Percentiles rank a stretch among this genome's conserved stretches.
phyloP scores from a whole-genome alignment of 2,329 filamentous ascomycete species.

The Colletotrichum cuscutae region DNA sequence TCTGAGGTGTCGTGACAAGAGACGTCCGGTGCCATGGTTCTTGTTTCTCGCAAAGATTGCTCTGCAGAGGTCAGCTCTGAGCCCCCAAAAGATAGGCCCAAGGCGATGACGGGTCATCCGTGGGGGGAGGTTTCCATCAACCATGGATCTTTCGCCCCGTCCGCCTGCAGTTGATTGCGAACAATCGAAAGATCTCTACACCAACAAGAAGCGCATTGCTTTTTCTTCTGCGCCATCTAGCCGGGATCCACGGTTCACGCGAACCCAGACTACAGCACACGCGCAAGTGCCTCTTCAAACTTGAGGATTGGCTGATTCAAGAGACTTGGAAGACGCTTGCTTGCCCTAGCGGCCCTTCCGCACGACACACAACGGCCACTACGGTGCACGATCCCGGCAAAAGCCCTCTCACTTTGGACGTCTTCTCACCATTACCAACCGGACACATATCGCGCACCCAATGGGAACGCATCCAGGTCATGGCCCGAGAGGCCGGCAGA shows the following conservation, averaged over 20 bases:
- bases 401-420: neutral
- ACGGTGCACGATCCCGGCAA: neutral
- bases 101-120: neutral
- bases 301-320: neutral
- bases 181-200: slow-evolving; percentile 15
- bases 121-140: neutral
- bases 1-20: neutral
- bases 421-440: neutral
- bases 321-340: neutral
- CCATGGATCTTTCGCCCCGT: neutral
- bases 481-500: neutral
- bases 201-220: neutral
- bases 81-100: neutral
- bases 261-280: neutral
- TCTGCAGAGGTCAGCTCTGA: neutral
- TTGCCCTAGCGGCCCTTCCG: neutral
- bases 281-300: neutral
- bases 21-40: neutral
- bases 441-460: neutral
- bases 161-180: neutral
- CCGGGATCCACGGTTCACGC: neutral
- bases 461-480: neutral
- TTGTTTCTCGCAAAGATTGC: neutral
- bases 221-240: neutral
- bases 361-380: neutral